Conservation (phyloP, 2,329 filamentous ascomycete species). For the Monosporascus sp. region DNA sequence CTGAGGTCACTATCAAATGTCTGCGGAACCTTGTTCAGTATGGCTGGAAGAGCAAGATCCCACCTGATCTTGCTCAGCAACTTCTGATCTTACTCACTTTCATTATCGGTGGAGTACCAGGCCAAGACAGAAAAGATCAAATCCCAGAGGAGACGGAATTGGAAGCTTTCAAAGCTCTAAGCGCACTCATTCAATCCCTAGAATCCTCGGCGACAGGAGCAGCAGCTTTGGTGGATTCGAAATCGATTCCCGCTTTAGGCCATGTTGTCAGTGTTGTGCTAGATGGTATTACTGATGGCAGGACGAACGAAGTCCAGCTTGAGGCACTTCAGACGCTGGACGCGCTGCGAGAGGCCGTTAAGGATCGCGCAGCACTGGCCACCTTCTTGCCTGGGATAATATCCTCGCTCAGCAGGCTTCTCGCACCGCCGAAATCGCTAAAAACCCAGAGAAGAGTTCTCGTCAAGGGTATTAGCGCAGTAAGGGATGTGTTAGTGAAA, state of each 20-base stretch:
- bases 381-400: slow-evolving; percentile 85
- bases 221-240: slow-evolving; percentile 45
- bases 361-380: slow-evolving; percentile 68
- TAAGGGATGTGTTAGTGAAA: slow-evolving; percentile 48
- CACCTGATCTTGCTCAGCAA: slow-evolving; percentile 71
- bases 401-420: slow-evolving; percentile 70
- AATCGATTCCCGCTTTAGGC: slow-evolving; percentile 71
- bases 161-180: slow-evolving; percentile 65
- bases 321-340: slow-evolving; percentile 62
- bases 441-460: slow-evolving; percentile 57
- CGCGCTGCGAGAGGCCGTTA: slow-evolving; percentile 57
- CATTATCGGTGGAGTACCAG: slow-evolving; percentile 68
- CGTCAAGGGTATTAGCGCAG: slow-evolving; percentile 51
- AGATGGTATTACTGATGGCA: slow-evolving; percentile 61
- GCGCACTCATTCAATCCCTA: slow-evolving; percentile 57
- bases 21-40: slow-evolving; percentile 66
- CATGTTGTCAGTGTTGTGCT: slow-evolving; percentile 77
- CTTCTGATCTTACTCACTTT: slow-evolving; percentile 80
- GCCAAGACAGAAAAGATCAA: slow-evolving; percentile 39
- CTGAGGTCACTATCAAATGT: slow-evolving; percentile 74
- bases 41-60: slow-evolving; percentile 73
- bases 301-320: slow-evolving; percentile 62
- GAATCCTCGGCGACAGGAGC: slow-evolving; percentile 43
- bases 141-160: slow-evolving; percentile 69
- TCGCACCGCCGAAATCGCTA: slow-evolving; percentile 60